Base-by-base conservation (phyloP, 805 yeast genomes). In the Candida berthetii region DNA sequence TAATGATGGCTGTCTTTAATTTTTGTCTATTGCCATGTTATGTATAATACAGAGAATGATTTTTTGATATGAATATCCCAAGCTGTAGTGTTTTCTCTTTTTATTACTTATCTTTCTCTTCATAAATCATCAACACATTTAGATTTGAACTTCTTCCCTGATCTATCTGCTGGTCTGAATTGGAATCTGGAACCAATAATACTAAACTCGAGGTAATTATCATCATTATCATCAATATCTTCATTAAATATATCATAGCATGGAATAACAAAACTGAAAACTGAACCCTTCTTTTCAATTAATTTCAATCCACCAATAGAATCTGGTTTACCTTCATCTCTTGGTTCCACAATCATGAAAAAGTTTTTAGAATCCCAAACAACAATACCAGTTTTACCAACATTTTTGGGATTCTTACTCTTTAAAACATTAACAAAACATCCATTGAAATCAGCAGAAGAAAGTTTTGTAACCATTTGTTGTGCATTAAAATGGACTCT, bases 381-480 rank as follows among this genome's bases (percentile, higher is more conserved):
- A 2, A 89, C 85, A 5, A 89, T 84, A 0, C 97, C 97, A 31
- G 66, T 49, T 27, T 71, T 51, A 0, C 93, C 95, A 7, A 82
- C 68, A 42, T 76, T 54, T 38, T 76, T 72, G 5, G 69, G 64
- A 52, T 82, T 83, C 17, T 64, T 61, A n/a, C 86, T 69, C 37
- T 76, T 72, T 2, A 68, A 52, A 0, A 89, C 89, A 13, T 68
- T 69, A 13, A 88, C 43, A 34, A 60, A 57, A n/a, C 93, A 76
- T 3, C 97, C 96, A 50, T 82, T 83, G 61, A 75, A 84, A 53
- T 89, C 97, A 2, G 93, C 86, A 45, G 82, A 72, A 1, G 91
- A 73, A 33, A 89, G 62, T 49, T 82, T 79, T 6, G 76, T 65
- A 17, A 84, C 58, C 1, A 79, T 50, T 14, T 50, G 52, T 14